Percentiles rank a stretch among this genome's conserved stretches.
These are phyloP conservation scores for Mollisiaceae sp. DNA, from an alignment of 2,329 filamentous ascomycete species.

Conservation along the genomic window DNA sequence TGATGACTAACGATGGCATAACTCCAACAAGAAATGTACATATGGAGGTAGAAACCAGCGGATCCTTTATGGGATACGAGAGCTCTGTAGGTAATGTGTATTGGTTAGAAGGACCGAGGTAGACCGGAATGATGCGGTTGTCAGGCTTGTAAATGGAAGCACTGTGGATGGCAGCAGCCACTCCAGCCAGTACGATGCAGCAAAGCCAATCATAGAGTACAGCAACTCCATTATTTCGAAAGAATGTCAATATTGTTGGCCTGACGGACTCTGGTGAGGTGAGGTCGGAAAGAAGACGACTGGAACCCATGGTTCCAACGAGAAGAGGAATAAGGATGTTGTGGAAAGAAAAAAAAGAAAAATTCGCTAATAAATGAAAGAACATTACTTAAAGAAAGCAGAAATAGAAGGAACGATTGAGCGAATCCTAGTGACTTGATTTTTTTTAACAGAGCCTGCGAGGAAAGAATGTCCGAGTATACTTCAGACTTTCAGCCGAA, in stretches of 20 bases:
- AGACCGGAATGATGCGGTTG: conserved; percentile 18
- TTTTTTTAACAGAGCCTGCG: neutral
- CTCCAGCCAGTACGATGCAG: no score
- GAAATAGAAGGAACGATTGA: neutral
- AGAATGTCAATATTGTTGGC: neutral
- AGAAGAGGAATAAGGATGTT: neutral
- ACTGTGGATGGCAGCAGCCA: conserved; percentile 24
- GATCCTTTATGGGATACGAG: neutral
- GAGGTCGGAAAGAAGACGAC: neutral
- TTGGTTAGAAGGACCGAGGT: conserved; percentile 2
- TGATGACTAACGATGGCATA: conserved; percentile 70
- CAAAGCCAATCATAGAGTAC: neutral
- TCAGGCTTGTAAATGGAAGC: conserved; percentile 30
- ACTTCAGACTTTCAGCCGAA: neutral
- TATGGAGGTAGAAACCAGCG: neutral
- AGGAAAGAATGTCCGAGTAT: neutral
- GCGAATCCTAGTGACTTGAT: neutral
- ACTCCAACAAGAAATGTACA: neutral
- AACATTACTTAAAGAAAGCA: neutral
- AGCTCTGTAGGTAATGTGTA: neutral
- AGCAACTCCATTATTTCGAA: neutral
- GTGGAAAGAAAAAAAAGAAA: neutral
- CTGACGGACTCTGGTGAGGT: neutral
- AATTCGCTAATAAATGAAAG: neutral
- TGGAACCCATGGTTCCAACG: neutral